Evolutionary conservation across 768 basidiomycete genomes (phyloP).

Genomic region (Cubamyces sp.): DNA sequence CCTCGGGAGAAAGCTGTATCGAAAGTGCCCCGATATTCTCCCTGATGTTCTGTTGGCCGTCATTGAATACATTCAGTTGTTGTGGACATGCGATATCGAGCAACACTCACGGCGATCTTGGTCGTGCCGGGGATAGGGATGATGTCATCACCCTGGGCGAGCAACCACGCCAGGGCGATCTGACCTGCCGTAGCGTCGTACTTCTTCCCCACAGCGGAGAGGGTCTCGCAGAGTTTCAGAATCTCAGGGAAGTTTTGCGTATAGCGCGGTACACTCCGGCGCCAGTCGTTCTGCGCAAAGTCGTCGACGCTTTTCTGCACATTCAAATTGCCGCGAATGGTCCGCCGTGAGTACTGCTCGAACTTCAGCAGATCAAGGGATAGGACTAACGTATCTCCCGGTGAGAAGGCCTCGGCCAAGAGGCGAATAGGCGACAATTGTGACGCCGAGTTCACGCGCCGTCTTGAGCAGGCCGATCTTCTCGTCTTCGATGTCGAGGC

Average conservation of each 20-base stretch:
- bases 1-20: constrained; percentile 36
- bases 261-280: constrained; percentile 31
- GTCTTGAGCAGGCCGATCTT: constrained; percentile 44
- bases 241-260: constrained; percentile 50
- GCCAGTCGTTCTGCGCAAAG: constrained; percentile 36
- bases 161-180: constrained; percentile 34
- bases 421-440: constrained; percentile 50
- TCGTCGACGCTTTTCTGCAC: constrained; percentile 35
- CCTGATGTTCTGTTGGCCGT: constrained; percentile 38
- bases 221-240: constrained; percentile 39
- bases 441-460: constrained; percentile 47
- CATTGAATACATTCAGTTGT: background rate
- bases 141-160: constrained; percentile 33
- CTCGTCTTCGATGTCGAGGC: constrained; percentile 47
- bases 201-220: constrained; percentile 38
- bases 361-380: background rate
- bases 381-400: constrained; percentile 30
- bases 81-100: too few relatives aligned
- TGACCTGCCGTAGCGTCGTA: constrained; percentile 38
- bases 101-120: constrained; percentile 7
- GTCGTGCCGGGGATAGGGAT: constrained; percentile 33
- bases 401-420: constrained; percentile 38
- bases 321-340: background rate
- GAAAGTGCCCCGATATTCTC: constrained; percentile 39
- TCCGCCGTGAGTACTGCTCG: background rate